phyloP scores from a whole-genome alignment of 176 grass and related monocot species.

The Neostapfia colusana region DNA sequence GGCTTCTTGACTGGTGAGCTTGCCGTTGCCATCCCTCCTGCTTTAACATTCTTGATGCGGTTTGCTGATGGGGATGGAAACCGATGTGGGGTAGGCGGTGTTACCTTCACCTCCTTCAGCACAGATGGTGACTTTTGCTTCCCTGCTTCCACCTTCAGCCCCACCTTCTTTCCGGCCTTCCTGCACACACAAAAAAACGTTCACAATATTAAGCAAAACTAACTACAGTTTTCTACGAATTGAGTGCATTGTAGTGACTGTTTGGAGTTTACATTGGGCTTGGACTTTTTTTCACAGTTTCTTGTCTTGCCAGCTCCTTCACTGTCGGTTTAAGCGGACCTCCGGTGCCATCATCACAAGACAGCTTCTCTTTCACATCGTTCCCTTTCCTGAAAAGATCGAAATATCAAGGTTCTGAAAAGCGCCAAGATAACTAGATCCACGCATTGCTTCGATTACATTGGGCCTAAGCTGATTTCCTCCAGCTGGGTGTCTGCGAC shows the following conservation, averaged over 20 bases:
- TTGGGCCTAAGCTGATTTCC: slow-evolving; percentile 26
- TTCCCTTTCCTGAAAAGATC: slow-evolving; percentile 33
- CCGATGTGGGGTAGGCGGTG: slow-evolving; percentile 79
- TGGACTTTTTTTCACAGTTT: slow-evolving; percentile 39
- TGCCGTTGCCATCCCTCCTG: slow-evolving; percentile 30
- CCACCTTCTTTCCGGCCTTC: slow-evolving; percentile 50
- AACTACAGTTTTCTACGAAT: not conserved
- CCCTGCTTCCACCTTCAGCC: slow-evolving; percentile 54
- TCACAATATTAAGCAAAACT: slow-evolving; percentile 1
- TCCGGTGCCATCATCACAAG: not conserved
- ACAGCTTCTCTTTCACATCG: slow-evolving; percentile 23
- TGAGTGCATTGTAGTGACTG: not conserved
- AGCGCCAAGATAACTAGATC: not conserved
- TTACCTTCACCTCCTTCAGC: slow-evolving; percentile 76
- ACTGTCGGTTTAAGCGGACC: not conserved
- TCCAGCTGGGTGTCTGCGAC: slow-evolving; percentile 30
- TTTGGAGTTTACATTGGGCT: slow-evolving; percentile 41
- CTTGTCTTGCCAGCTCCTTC: slow-evolving; percentile 37
- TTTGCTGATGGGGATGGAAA: slow-evolving; percentile 69
- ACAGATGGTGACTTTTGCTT: slow-evolving; percentile 54
- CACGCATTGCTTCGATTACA: slow-evolving; percentile 32
- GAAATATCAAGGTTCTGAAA: slow-evolving; percentile 37
- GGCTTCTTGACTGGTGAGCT: slow-evolving; percentile 68
- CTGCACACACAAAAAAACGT: slow-evolving; percentile 31
- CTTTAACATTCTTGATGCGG: slow-evolving; percentile 52